These are phyloP conservation scores for Immersiella caudata DNA, from an alignment of 495 filamentous ascomycete species.

Conservation along the genomic window DNA sequence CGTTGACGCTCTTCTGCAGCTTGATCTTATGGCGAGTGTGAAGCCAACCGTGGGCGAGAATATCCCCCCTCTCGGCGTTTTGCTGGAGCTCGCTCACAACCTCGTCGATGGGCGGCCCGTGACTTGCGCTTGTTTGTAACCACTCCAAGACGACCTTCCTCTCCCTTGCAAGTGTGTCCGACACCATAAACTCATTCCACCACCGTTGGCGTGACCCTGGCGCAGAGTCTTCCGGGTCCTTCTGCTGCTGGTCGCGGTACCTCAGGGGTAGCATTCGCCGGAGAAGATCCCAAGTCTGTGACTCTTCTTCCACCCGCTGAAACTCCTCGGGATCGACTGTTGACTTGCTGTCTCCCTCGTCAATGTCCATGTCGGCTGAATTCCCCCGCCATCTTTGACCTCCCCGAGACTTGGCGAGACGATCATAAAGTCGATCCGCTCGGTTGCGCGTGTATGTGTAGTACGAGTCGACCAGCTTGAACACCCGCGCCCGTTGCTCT, in stretches of 20 bases:
- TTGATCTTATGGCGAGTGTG: slow-evolving; percentile 90
- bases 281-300: slow-evolving; percentile 87
- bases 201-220: slow-evolving; percentile 39
- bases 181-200: slow-evolving; percentile 52
- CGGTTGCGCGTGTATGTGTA: slow-evolving; percentile 45
- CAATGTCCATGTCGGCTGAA: slow-evolving; percentile 65
- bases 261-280: slow-evolving; percentile 59
- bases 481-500: slow-evolving; percentile 48
- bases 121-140: slow-evolving; percentile 72
- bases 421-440: slow-evolving; percentile 42
- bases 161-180: slow-evolving; percentile 61
- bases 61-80: slow-evolving; percentile 62
- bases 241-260: slow-evolving; percentile 43
- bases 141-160: slow-evolving; percentile 77
- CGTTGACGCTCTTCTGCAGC: slow-evolving; percentile 75
- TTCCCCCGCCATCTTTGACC: slow-evolving; percentile 59
- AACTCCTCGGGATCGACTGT: slow-evolving; percentile 40
- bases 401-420: slow-evolving; percentile 57
- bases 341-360: slow-evolving; percentile 47
- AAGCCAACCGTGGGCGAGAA: slow-evolving; percentile 86
- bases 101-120: slow-evolving; percentile 69
- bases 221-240: slow-evolving; percentile 27
- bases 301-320: slow-evolving; percentile 59
- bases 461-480: slow-evolving; percentile 49
- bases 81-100: slow-evolving; percentile 74